Evolutionary conservation across 441 rosid species (phyloP).

Genomic region (Corymbia citriodora): DNA sequence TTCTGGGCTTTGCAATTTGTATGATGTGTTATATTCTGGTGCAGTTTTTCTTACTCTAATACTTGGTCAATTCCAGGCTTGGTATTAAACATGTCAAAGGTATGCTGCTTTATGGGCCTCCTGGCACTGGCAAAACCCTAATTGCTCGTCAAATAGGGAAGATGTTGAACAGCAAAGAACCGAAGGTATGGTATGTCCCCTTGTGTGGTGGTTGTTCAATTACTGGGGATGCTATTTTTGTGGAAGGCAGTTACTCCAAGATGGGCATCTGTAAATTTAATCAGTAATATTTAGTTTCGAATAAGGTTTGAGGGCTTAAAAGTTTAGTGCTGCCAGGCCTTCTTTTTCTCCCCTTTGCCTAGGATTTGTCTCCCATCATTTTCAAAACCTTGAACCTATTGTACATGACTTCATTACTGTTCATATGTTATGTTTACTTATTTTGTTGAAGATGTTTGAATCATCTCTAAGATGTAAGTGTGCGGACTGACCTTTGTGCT

Average conservation of each 20-base stretch:
- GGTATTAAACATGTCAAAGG: slow-evolving; percentile 98
- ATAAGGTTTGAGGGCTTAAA: background rate
- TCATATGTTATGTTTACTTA: background rate
- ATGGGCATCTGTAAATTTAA: background rate
- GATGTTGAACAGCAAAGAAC: slow-evolving; percentile 95
- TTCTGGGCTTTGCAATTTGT: background rate
- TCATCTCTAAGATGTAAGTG: background rate
- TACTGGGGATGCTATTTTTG: background rate
- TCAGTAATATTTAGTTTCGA: background rate
- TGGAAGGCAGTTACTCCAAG: background rate
- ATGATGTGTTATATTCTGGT: background rate
- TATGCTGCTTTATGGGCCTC: slow-evolving; percentile 98
- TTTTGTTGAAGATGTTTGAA: background rate
- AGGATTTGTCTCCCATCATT: background rate
- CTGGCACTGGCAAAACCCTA: slow-evolving; percentile 97
- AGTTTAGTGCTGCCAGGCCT: background rate
- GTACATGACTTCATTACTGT: background rate
- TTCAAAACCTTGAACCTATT: background rate
- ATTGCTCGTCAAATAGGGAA: slow-evolving; percentile 99
- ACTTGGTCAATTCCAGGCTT: slow-evolving; percentile 45
- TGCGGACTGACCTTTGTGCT: background rate
- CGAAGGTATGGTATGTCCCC: slow-evolving; percentile 55
- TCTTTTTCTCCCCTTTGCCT: background rate
- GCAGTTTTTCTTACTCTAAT: background rate
- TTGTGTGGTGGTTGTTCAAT: background rate